These are phyloP conservation scores for Lasiosphaeria miniovina DNA, from an alignment of 495 filamentous ascomycete genomes.

Conservation along the genomic window DNA sequence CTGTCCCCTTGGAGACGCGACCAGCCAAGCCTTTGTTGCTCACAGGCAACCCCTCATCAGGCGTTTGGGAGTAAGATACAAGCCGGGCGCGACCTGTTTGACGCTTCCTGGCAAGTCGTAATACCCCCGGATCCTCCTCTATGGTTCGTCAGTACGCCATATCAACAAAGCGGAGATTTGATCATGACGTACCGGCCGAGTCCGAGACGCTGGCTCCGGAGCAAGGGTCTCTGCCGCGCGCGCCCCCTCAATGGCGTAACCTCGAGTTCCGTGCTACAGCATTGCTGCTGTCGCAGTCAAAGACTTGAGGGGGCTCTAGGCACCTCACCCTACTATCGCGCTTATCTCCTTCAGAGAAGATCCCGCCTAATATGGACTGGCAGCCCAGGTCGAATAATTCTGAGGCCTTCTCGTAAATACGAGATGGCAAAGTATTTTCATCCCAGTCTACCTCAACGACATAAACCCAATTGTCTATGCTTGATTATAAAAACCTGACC, in stretches of 20 bases:
- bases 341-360: slow-evolving; percentile 57
- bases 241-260: slow-evolving; percentile 4
- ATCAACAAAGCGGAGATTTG: not conserved
- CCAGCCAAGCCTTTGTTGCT: slow-evolving; percentile 39
- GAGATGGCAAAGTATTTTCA: no score
- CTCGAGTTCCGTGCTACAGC: slow-evolving; percentile 4
- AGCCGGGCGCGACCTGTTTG: no score
- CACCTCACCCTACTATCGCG: slow-evolving; percentile 52
- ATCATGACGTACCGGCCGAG: slow-evolving; percentile 37
- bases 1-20: slow-evolving; percentile 44
- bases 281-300: no score
- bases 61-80: slow-evolving; percentile 5
- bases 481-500: no score
- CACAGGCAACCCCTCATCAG: slow-evolving; percentile 13
- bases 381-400: not conserved
- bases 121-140: slow-evolving; percentile 33
- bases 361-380: slow-evolving; percentile 23
- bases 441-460: no score
- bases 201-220: slow-evolving; percentile 55
- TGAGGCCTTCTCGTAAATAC: no score
- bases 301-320: slow-evolving; percentile 18
- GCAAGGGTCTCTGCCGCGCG: slow-evolving; percentile 44
- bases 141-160: slow-evolving; percentile 1
- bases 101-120: no score
- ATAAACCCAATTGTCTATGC: no score